Evolutionary conservation across 495 filamentous ascomycete genomes (phyloP).

Genomic region (Trypethelium eluteriae): DNA sequence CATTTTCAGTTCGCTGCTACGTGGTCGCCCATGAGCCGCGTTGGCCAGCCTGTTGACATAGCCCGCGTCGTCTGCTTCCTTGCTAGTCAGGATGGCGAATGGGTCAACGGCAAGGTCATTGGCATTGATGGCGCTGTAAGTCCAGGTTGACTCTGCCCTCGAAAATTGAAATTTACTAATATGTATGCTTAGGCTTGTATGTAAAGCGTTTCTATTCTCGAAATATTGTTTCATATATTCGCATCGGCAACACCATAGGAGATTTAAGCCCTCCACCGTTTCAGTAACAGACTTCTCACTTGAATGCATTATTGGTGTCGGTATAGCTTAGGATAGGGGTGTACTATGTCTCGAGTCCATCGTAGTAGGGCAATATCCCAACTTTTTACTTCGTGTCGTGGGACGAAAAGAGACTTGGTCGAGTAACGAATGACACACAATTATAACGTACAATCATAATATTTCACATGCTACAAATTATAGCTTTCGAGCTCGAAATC

Average conservation of each 20-base stretch:
- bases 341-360: background rate
- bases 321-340: background rate
- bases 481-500: background rate
- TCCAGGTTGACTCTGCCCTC: background rate
- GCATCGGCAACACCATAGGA: background rate
- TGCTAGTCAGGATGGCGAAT: constrained; percentile 56
- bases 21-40: constrained; percentile 53
- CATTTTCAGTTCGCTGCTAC: constrained; percentile 40
- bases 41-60: constrained; percentile 56
- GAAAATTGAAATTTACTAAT: background rate
- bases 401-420: no score
- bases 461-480: background rate
- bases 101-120: constrained; percentile 56
- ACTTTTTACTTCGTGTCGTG: background rate
- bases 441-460: no score
- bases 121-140: constrained; percentile 32
- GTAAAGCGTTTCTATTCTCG: constrained; percentile 19
- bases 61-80: constrained; percentile 59
- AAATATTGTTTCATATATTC: background rate
- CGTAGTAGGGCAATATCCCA: background rate
- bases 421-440: no score
- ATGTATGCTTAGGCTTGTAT: constrained; percentile 23
- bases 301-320: background rate
- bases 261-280: no score
- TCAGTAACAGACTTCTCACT: background rate